A percentile compares a stretch with the other conserved stretches of the same genome.
Evolutionary conservation across 148 eudicot genomes (phyloP).

Genomic region (Fagopyrum homotropicum): DNA sequence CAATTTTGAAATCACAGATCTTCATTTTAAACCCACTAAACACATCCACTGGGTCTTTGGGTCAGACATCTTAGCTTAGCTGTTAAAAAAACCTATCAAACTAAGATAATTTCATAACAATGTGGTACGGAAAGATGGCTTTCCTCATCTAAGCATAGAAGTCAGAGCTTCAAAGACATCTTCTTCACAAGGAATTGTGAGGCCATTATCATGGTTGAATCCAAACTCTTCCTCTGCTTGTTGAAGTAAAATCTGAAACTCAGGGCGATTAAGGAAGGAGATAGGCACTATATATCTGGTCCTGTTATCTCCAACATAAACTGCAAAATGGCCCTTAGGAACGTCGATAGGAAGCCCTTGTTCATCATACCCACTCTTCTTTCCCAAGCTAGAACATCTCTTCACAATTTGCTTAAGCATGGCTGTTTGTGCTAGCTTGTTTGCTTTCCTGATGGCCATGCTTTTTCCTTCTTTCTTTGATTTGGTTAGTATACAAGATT

Average conservation of each 20-base stretch:
- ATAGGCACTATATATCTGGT: conserved; percentile 45
- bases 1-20: neutral
- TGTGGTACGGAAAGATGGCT: too few relatives aligned
- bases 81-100: too few relatives aligned
- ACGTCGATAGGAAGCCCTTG: conserved; percentile 20
- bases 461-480: neutral
- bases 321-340: conserved; percentile 53
- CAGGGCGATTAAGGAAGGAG: conserved; percentile 35
- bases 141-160: conserved; percentile 23
- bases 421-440: conserved; percentile 31
- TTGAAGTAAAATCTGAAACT: conserved; percentile 39
- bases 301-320: conserved; percentile 49
- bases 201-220: conserved; percentile 48
- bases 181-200: conserved; percentile 49
- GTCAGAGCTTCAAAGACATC: conserved; percentile 30
- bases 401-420: conserved; percentile 43
- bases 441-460: conserved; percentile 37
- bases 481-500: too few relatives aligned
- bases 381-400: conserved; percentile 43
- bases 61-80: neutral
- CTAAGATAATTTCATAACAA: too few relatives aligned
- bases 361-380: conserved; percentile 15
- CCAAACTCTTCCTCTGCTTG: conserved; percentile 60
- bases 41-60: neutral
- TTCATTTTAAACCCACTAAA: neutral